Base-by-base conservation (phyloP, 768 basidiomycete genomes). In the Mycena rosella region DNA sequence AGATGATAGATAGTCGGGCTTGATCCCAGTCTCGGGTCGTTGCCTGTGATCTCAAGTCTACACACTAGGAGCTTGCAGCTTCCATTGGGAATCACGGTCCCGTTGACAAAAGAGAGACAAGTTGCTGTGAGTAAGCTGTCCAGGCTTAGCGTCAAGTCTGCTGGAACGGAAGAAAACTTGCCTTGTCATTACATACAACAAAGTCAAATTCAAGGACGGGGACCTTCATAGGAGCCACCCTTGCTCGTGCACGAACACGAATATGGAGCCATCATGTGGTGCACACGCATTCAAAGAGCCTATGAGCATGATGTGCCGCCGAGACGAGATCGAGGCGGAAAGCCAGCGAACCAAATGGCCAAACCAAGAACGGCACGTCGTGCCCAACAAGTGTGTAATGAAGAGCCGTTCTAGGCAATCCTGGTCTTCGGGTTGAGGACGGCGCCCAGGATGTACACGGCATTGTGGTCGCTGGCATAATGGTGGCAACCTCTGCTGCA, bases 261-360 rank as follows among this genome's bases (percentile, higher is more conserved):
- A 40, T 45, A 42, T 34, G 38, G 44, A 60, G 38, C n/a, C n/a
- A n/a, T 63, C 55, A 2, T 54, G 54, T 18, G 56, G 56, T 17
- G 32, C 75, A 34, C 78, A 78, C n/a, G 73, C 73, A 59, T 78
- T 78, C 56, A 86, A 71, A 1, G 82, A 85, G 2, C 81, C 78
- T 7, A 67, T 78, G 67, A 88, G 74, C 22, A 80, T 75, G 72
- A 82, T 80, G 66, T 81, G n/a, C 71, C 1, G 84, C 57, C 30
- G 76, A 75, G 1, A 89, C 88, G 17, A 89, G 81, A 68, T 89
- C 88, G 18, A 85, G 70, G 17, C 81, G 79, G 48, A 88, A 69
- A 15, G 75, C 60, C 3, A 86, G 80, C 3, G 87, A 85, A 18
- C 89, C 89, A 61, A 89, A 88, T 0, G 79, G 80, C 74, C 75